These are phyloP conservation scores for Umbelopsis sp. DNA, from an alignment of 192 early-diverging fungal genomes.

Conservation along the genomic window DNA sequence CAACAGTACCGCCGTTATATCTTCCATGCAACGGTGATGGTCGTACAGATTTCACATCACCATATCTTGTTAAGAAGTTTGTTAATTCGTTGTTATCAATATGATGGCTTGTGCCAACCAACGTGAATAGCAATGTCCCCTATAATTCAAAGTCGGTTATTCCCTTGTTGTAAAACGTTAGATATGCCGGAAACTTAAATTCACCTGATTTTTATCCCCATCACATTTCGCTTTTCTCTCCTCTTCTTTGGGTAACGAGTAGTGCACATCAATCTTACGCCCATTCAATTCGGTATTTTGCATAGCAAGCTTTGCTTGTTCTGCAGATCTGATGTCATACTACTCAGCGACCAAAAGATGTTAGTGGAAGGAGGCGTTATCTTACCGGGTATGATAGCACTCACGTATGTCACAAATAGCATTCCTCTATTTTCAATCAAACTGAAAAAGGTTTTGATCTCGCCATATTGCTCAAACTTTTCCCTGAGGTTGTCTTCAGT, in stretches of 20 bases:
- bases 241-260: constrained; percentile 50
- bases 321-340: constrained; percentile 55
- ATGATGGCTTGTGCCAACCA: constrained; percentile 38
- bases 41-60: constrained; percentile 51
- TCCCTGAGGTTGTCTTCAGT: constrained; percentile 38
- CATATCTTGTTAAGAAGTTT: constrained; percentile 42
- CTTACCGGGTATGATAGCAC: constrained; percentile 12
- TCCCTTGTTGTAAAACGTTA: background rate
- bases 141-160: constrained; percentile 9
- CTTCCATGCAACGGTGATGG: constrained; percentile 25
- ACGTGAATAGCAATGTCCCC: constrained; percentile 48
- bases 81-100: constrained; percentile 40
- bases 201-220: constrained; percentile 49
- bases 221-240: constrained; percentile 39
- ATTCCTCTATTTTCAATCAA: constrained; percentile 57
- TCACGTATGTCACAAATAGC: constrained; percentile 64
- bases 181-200: background rate
- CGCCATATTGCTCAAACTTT: constrained; percentile 53
- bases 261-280: constrained; percentile 55
- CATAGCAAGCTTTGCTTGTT: constrained; percentile 45
- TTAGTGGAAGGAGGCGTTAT: background rate
- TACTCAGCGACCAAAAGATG: constrained; percentile 17
- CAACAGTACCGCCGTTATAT: background rate
- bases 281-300: constrained; percentile 37
- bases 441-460: constrained; percentile 59